phyloP scores from a whole-genome alignment of 495 filamentous ascomycete genomes.

The Penicillium canariense region DNA sequence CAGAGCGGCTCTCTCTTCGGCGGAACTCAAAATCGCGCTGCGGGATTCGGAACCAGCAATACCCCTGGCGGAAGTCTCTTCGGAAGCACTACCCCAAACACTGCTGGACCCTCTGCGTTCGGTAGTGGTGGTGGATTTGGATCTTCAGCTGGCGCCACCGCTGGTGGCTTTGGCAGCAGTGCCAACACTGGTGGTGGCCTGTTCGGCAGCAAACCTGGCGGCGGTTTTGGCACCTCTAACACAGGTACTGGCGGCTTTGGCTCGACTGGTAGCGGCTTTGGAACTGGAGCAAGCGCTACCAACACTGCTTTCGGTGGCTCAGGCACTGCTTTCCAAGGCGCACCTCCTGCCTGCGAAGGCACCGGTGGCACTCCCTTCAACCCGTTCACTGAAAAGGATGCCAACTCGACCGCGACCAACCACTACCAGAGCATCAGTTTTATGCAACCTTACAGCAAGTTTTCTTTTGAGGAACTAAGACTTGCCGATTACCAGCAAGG shows the following conservation, averaged over 20 bases:
- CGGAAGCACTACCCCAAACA: background rate
- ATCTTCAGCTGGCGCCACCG: slow-evolving; percentile 35
- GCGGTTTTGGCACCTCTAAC: slow-evolving; percentile 38
- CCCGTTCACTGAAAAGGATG: slow-evolving; percentile 80
- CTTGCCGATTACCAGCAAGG: slow-evolving; percentile 88
- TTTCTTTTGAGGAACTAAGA: slow-evolving; percentile 86
- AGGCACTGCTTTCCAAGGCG: slow-evolving; percentile 49
- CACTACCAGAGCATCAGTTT: slow-evolving; percentile 87
- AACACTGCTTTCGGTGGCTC: slow-evolving; percentile 42
- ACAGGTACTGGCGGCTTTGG: slow-evolving; percentile 34
- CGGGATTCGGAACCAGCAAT: slow-evolving; percentile 50
- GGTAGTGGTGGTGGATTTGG: background rate
- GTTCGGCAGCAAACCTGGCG: slow-evolving; percentile 44
- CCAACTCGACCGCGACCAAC: slow-evolving; percentile 53
- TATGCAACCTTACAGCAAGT: slow-evolving; percentile 81
- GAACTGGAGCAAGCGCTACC: slow-evolving; percentile 28
- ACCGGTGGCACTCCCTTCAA: slow-evolving; percentile 75
- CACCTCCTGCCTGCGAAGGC: slow-evolving; percentile 52
- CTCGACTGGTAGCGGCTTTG: slow-evolving; percentile 26
- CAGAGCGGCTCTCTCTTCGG: slow-evolving; percentile 40
- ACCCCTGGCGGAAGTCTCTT: slow-evolving; percentile 15
- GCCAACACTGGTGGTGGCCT: slow-evolving; percentile 50
- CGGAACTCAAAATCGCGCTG: slow-evolving; percentile 30
- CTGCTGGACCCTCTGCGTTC: background rate
- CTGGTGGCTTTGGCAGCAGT: slow-evolving; percentile 41